These are phyloP conservation scores for Neurospora sp. DNA, from an alignment of 2,329 filamentous ascomycete genomes.

Conservation along the genomic window DNA sequence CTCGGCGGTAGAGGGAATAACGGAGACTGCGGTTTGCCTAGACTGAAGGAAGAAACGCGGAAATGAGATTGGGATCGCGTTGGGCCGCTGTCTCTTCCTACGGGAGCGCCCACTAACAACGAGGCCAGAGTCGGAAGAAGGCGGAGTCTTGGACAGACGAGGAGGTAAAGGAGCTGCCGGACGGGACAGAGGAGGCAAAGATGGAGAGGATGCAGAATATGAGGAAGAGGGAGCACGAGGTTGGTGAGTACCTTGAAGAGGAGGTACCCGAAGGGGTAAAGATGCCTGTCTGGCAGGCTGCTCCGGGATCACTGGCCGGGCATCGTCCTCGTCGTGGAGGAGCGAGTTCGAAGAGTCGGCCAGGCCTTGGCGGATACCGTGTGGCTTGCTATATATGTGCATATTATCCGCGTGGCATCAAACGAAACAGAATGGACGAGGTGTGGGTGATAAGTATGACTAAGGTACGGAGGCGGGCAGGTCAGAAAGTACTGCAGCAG, in stretches of 20 bases:
- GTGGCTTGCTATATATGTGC: constrained; percentile 17
- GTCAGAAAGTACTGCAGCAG: constrained; percentile 2
- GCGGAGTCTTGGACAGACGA: constrained; percentile 13
- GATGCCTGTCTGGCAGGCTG: constrained; percentile 1
- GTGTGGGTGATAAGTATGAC: constrained; percentile 11
- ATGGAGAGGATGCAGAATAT: background rate
- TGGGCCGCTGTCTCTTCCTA: constrained; percentile 19
- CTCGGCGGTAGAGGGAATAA: constrained; percentile 44
- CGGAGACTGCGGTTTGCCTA: constrained; percentile 40
- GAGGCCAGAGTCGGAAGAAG: constrained; percentile 10
- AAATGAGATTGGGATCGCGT: constrained; percentile 36
- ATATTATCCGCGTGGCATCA: constrained; percentile 6
- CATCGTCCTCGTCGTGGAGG: background rate
- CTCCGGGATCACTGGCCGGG: background rate
- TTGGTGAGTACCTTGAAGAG: background rate
- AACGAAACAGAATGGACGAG: constrained; percentile 3
- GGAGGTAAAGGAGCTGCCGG: background rate
- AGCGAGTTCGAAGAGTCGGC: background rate
- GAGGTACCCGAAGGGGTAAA: background rate
- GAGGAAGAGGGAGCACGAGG: constrained; percentile 1
- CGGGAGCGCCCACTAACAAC: constrained; percentile 8
- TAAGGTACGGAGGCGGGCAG: constrained; percentile 4
- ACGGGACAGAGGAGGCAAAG: background rate
- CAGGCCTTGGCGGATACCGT: constrained; percentile 4
- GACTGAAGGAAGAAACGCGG: constrained; percentile 38